Conservation (phyloP, 148 eudicot species). For the Polygonum aviculare region DNA sequence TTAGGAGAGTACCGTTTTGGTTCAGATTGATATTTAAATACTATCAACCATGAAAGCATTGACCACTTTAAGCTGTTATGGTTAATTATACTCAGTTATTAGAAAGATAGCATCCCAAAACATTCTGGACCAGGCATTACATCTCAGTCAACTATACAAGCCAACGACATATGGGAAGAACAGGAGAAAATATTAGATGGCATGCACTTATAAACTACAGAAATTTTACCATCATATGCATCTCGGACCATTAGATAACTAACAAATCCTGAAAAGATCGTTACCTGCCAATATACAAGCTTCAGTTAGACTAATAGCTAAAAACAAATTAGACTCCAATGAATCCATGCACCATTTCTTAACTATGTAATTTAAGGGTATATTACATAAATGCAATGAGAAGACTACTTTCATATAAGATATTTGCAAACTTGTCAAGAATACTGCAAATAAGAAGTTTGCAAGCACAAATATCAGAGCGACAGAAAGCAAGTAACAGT, state of each 20-base stretch:
- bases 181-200: not conserved
- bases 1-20: not conserved
- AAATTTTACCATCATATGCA: slow-evolving; percentile 73
- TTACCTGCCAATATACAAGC: slow-evolving; percentile 42
- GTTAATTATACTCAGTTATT: not conserved
- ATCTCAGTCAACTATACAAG: not conserved
- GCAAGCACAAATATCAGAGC: not conserved
- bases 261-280: slow-evolving; percentile 96
- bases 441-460: not conserved
- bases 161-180: not conserved
- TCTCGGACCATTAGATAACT: slow-evolving; percentile 99
- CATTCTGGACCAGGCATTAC: not conserved
- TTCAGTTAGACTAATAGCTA: not conserved
- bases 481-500: not conserved
- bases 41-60: not conserved
- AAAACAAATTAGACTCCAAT: not conserved
- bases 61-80: not conserved
- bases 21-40: not conserved
- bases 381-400: not conserved
- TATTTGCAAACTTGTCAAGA: not conserved
- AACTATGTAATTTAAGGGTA: not conserved
- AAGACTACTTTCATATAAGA: not conserved
- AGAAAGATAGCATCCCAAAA: not conserved
- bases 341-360: not conserved
- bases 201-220: not conserved